phyloP scores from a whole-genome alignment of 2,329 filamentous ascomycete species.

The Westerdykella aurantiaca region DNA sequence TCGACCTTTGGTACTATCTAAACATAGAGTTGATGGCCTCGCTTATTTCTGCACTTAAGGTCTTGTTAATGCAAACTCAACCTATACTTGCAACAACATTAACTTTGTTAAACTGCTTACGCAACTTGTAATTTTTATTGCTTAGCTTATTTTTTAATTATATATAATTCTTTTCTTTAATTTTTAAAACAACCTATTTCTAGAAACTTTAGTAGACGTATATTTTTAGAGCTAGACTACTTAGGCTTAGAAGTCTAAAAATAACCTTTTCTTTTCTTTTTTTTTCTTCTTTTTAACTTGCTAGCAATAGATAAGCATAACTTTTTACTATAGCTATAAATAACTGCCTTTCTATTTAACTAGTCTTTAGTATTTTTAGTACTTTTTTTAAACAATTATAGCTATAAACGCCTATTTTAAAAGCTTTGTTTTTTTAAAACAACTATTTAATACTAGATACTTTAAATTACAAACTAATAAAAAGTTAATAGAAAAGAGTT shows the following conservation, averaged over 20 bases:
- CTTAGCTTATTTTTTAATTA: not conserved
- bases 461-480: no score
- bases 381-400: not conserved
- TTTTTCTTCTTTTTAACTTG: not conserved
- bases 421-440: slow-evolving; percentile 2
- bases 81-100: slow-evolving; percentile 2
- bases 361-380: no score
- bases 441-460: slow-evolving; percentile 1
- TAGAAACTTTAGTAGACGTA: no score
- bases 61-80: slow-evolving; percentile 10
- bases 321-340: no score
- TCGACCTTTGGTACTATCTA: slow-evolving; percentile 4
- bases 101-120: slow-evolving; percentile 3
- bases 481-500: no score
- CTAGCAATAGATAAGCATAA: no score
- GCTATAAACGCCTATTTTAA: slow-evolving; percentile 1
- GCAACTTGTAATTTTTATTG: slow-evolving; percentile 2
- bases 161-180: no score
- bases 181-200: no score
- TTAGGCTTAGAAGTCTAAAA: no score
- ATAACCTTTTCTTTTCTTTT: no score
- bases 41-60: not conserved
- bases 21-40: slow-evolving; percentile 3
- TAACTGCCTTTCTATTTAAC: not conserved
- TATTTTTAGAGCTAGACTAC: no score